A percentile compares a stretch with the other conserved stretches of the same genome.
phyloP scores from a whole-genome alignment of 2,329 filamentous ascomycete species.

The Diaporthe helianthi region DNA sequence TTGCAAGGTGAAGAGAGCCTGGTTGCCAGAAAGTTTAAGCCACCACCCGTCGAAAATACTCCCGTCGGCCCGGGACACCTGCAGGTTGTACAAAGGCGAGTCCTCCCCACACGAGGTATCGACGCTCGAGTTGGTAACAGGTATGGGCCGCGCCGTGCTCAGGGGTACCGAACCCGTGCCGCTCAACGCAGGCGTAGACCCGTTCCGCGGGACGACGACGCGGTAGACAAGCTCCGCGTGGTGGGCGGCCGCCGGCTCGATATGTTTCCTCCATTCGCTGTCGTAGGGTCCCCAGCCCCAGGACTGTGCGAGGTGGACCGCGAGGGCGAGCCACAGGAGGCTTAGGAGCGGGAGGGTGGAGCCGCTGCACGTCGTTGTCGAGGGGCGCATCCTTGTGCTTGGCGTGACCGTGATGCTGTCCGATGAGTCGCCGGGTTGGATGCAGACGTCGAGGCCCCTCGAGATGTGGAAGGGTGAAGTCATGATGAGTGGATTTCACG shows the following conservation, averaged over 20 bases:
- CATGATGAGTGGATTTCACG: neutral
- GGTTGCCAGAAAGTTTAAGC: slow-evolving; percentile 22
- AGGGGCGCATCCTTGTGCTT: slow-evolving; percentile 15
- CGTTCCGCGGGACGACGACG: slow-evolving; percentile 26
- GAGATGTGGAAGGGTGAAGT: slow-evolving; percentile 20
- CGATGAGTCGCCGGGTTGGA: neutral
- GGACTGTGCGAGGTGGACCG: neutral
- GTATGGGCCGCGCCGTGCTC: slow-evolving; percentile 21
- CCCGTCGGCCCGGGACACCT: slow-evolving; percentile 16
- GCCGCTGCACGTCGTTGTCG: neutral
- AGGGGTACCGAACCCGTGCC: slow-evolving; percentile 22
- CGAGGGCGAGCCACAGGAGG: slow-evolving; percentile 13
- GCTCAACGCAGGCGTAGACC: slow-evolving; percentile 1
- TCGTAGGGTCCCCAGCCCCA: slow-evolving; percentile 24
- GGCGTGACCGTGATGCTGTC: neutral
- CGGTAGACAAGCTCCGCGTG: slow-evolving; percentile 26
- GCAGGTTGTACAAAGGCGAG: slow-evolving; percentile 14
- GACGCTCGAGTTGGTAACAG: neutral
- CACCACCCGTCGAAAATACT: slow-evolving; percentile 24
- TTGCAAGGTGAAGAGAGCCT: slow-evolving; percentile 23
- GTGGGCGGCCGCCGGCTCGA: neutral
- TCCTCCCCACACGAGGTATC: slow-evolving; percentile 28
- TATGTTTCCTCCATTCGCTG: slow-evolving; percentile 14
- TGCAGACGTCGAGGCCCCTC: slow-evolving; percentile 14
- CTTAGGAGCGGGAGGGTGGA: neutral